Conservation (phyloP, 1,284 basidiomycete species). For the Kwoniella shivajii region DNA sequence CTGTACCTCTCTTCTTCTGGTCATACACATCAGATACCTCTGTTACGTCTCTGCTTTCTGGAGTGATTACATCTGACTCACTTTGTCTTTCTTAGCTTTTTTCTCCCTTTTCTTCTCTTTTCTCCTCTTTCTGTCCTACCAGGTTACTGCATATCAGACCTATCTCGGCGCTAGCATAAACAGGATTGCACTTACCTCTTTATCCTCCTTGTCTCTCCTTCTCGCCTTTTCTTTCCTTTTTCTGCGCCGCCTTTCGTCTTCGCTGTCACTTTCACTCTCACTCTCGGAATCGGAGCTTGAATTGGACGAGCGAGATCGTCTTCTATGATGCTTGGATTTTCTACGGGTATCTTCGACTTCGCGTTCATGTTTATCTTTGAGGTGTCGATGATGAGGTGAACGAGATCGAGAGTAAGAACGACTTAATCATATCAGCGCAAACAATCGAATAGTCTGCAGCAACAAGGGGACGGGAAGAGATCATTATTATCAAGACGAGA, state of each 20-base stretch:
- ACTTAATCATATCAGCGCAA: constrained; percentile 15
- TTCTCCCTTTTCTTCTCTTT: constrained; percentile 66
- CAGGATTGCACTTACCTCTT: constrained; percentile 17
- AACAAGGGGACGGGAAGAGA: background rate
- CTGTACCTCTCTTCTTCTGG: constrained; percentile 61
- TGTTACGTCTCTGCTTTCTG: background rate
- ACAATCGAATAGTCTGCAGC: too few relatives aligned
- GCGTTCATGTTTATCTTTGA: constrained; percentile 7
- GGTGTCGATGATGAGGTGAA: constrained; percentile 17
- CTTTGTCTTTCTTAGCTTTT: constrained; percentile 55
- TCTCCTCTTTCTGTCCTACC: constrained; percentile 16
- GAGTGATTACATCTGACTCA: constrained; percentile 18
- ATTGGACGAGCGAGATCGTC: constrained; percentile 2
- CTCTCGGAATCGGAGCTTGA: constrained; percentile 21
- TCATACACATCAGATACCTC: constrained; percentile 5
- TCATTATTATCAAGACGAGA: background rate
- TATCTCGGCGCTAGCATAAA: background rate
- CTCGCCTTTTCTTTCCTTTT: constrained; percentile 24
- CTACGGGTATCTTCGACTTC: constrained; percentile 11
- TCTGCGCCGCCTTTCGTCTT: constrained; percentile 35
- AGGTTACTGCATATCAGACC: background rate
- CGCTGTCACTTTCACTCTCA: constrained; percentile 25
- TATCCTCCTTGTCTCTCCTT: constrained; percentile 23
- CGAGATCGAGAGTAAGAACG: constrained; percentile 20
- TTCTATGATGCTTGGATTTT: constrained; percentile 5